Percentiles rank a stretch among this genome's conserved stretches.
Evolutionary conservation across 768 basidiomycete genomes (phyloP).

Genomic region (Mycena alexandri): DNA sequence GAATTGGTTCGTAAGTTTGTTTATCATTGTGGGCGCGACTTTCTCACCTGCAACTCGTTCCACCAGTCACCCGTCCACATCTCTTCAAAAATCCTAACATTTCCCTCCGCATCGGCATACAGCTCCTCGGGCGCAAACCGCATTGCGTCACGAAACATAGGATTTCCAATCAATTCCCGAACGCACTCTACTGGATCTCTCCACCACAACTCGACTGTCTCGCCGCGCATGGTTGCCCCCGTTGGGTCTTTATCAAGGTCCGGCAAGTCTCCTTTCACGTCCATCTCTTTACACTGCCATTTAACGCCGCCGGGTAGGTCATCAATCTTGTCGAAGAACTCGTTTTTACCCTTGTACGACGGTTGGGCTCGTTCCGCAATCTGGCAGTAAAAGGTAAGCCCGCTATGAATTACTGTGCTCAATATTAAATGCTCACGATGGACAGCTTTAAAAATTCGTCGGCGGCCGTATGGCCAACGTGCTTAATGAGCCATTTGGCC

Average conservation of each 20-base stretch:
- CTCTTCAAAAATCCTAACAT: constrained; percentile 37
- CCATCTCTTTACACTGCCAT: constrained; percentile 41
- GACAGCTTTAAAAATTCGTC: too few species aligned
- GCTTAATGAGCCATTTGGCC: too few species aligned
- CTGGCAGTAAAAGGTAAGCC: too few species aligned
- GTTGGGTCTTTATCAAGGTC: constrained; percentile 19
- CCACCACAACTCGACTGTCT: constrained; percentile 44
- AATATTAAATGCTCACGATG: too few species aligned
- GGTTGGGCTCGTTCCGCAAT: neutral
- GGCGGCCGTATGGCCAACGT: too few species aligned
- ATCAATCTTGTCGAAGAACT: constrained; percentile 41
- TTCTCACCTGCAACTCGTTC: constrained; percentile 47
- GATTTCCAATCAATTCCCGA: constrained; percentile 29
- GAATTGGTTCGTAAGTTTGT: neutral
- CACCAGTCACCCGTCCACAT: constrained; percentile 49
- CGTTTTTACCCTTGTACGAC: neutral
- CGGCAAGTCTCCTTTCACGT: constrained; percentile 34
- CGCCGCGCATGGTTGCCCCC: constrained; percentile 9
- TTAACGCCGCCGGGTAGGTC: constrained; percentile 35
- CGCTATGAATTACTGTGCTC: too few species aligned
- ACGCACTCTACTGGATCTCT: constrained; percentile 41
- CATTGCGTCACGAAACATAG: constrained; percentile 41
- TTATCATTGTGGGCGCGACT: too few species aligned
- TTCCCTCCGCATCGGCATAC: constrained; percentile 3
- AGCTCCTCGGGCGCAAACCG: constrained; percentile 44